Base-by-base conservation (phyloP, 179 eudicot genomes). In the Silene coronaria region DNA sequence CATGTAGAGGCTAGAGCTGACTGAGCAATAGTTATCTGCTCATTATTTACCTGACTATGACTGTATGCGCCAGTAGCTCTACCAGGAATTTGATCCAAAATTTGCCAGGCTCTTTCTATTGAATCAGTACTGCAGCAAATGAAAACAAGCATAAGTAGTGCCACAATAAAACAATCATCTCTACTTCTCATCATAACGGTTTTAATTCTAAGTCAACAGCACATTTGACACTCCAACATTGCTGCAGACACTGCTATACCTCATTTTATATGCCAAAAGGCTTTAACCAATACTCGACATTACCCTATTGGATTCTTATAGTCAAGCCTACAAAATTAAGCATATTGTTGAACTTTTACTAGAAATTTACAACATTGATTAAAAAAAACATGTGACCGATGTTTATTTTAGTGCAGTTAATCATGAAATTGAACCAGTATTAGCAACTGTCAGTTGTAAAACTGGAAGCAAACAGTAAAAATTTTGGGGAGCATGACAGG, bases 31-130 rank as follows among this genome's bases (percentile, higher is more conserved):
- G 17, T 62, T 23, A 23, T 19, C 5, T 7, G 71, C 42, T 34
- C 21, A 12, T n/a, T 42, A 26, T 46, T 58, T 63, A 91, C 97
- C 96, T 91, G 96, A 79, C 97, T 95, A 80, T 95, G 99, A 84
- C 99, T 95, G 65, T 95, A 92, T 45, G 97, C 99, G 80, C 99
- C 97, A 75, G 99, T 92, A 68, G 97, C 96, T 81, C 90, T 86
- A 74, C 96, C 97, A 36, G 99, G 97, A 64, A 92, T 93, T 78
- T 92, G 97, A 82, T 91, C 89, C 45, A 95, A 79, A 66, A 95
- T 89, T 85, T 90, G 85, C 85, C 82, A 88, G 71, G 97, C 97
- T 80, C 97, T 84, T 81, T 91, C 88, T 70, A 95, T 93, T 59
- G 99, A 78, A 83, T 95, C 97, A 72, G 89, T 88, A 70, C 97